phyloP scores from a whole-genome alignment of 768 basidiomycete genomes.

The Hortiboletus flavorubellus region DNA sequence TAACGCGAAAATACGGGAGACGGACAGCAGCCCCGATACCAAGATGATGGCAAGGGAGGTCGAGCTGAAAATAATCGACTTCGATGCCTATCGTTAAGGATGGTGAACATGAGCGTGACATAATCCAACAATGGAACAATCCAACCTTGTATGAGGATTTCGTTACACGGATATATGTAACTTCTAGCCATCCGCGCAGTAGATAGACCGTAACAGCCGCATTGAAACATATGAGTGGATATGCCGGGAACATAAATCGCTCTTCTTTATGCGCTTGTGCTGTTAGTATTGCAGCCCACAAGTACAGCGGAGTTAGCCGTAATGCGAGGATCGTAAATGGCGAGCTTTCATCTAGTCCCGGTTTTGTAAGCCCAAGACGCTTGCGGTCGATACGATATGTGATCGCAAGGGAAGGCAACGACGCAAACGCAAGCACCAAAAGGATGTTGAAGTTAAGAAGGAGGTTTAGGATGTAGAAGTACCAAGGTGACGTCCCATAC shows the following conservation, averaged over 20 bases:
- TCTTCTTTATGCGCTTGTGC: constrained; percentile 95
- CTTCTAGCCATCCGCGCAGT: constrained; percentile 83
- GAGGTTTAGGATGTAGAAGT: constrained; percentile 86
- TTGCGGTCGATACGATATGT: constrained; percentile 74
- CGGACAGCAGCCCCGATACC: constrained; percentile 64
- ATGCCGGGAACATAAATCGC: constrained; percentile 96
- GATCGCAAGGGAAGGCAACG: constrained; percentile 73
- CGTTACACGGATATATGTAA: constrained; percentile 66
- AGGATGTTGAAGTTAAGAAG: constrained; percentile 93
- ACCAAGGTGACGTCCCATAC: constrained; percentile 87
- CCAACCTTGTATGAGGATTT: constrained; percentile 83
- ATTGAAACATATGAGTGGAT: constrained; percentile 90
- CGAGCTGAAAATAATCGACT: constrained; percentile 67
- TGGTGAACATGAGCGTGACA: neutral
- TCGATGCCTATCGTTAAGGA: constrained; percentile 58
- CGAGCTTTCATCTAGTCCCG: constrained; percentile 61
- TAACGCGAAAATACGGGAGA: constrained; percentile 77
- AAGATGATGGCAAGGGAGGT: constrained; percentile 71
- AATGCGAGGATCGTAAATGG: constrained; percentile 75
- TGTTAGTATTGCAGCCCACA: constrained; percentile 84
- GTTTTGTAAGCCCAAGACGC: constrained; percentile 58
- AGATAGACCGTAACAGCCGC: constrained; percentile 88
- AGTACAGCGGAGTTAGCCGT: constrained; percentile 82
- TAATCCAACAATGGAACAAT: neutral
- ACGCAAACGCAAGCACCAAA: constrained; percentile 72